Evolutionary conservation across 208 protist genomes (phyloP).

Genomic region (Crithidia expoeki): DNA sequence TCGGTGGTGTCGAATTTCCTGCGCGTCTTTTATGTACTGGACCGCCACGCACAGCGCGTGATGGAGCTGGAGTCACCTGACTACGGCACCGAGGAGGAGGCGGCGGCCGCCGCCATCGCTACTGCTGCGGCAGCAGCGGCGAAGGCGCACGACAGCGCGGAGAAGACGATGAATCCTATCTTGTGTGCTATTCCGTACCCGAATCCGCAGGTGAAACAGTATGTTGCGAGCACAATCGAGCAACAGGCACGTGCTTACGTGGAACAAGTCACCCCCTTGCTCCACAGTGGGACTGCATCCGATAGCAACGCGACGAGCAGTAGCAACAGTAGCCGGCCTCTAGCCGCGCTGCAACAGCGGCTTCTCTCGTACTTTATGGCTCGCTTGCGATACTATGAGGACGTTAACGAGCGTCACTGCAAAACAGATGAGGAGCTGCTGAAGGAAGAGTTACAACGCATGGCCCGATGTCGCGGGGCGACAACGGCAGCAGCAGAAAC

Average conservation of each 20-base stretch:
- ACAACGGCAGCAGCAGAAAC: neutral
- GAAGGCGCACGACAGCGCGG: constrained; percentile 7
- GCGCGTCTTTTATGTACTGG: constrained; percentile 55
- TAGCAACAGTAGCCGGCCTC: neutral
- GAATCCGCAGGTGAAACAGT: constrained; percentile 22
- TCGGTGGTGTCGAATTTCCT: constrained; percentile 50
- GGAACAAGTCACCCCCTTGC: neutral
- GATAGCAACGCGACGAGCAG: neutral
- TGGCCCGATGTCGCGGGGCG: constrained; percentile 20
- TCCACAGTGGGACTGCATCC: neutral
- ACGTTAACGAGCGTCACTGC: constrained; percentile 40
- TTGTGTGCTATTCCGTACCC: constrained; percentile 20
- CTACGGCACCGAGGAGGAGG: constrained; percentile 21
- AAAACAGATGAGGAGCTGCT: constrained; percentile 37
- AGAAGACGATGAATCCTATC: neutral
- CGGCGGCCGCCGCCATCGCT: neutral
- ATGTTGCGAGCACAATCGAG: constrained; percentile 14
- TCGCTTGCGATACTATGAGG: constrained; percentile 44
- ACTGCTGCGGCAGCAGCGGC: too few relatives aligned
- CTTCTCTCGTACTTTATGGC: constrained; percentile 47
- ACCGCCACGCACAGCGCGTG: constrained; percentile 50
- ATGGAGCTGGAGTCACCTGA: constrained; percentile 41
- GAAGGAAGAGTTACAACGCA: constrained; percentile 36
- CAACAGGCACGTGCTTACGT: constrained; percentile 24
- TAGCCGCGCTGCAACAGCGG: constrained; percentile 24